phyloP scores from a whole-genome alignment of 2,329 filamentous ascomycete genomes.

The Colletotrichum destructivum region DNA sequence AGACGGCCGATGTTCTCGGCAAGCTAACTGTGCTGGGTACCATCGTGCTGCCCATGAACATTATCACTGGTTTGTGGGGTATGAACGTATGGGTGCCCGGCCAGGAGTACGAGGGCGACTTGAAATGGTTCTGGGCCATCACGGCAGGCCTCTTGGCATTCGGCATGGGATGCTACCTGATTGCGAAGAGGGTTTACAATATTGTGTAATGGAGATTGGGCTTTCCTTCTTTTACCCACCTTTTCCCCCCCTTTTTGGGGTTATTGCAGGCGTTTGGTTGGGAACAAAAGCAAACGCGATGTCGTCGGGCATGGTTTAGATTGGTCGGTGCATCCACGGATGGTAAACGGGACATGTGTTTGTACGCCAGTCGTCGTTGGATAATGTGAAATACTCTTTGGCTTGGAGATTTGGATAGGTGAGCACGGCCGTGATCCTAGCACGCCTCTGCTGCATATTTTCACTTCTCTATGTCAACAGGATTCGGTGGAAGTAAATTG shows the following conservation, averaged over 20 bases:
- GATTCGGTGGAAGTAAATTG: neutral
- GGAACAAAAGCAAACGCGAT: conserved; percentile 25
- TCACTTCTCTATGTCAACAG: neutral
- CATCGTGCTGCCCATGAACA: conserved; percentile 98
- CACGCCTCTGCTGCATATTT: neutral
- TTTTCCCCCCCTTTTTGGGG: neutral
- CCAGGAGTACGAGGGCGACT: conserved; percentile 82
- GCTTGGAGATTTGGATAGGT: neutral
- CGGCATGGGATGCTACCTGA: conserved; percentile 83
- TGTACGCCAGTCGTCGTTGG: conserved; percentile 14
- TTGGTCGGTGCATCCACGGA: conserved; percentile 32
- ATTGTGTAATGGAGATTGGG: conserved; percentile 72
- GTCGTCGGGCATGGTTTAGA: neutral
- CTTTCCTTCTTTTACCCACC: no score
- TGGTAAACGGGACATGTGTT: conserved; percentile 40
- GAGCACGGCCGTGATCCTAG: no score
- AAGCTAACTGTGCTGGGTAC: conserved; percentile 96
- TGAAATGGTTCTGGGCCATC: conserved; percentile 82
- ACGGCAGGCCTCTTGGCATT: conserved; percentile 85
- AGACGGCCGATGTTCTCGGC: conserved; percentile 94
- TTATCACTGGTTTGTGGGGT: conserved; percentile 97
- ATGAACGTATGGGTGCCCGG: conserved; percentile 99
- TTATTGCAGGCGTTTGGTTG: conserved; percentile 7
- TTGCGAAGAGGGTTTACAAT: conserved; percentile 87
- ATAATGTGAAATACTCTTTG: conserved; percentile 28